phyloP scores from a whole-genome alignment of 305 asterid genomes.

The Fraxinus nigra region DNA sequence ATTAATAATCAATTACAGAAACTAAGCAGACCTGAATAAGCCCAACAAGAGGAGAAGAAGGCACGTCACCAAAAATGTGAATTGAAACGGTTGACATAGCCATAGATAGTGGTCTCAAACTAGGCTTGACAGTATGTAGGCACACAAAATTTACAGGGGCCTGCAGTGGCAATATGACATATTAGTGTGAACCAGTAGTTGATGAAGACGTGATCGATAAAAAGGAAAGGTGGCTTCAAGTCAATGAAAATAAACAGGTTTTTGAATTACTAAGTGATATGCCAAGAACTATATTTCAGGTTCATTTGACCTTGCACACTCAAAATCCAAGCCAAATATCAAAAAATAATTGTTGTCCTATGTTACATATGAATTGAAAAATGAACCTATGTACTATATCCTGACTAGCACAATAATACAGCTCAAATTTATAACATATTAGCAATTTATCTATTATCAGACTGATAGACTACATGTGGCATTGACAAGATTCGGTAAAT shows the following conservation, averaged over 20 bases:
- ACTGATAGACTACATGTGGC: background rate
- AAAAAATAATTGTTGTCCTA: background rate
- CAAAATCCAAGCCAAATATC: background rate
- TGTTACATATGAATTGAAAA: background rate
- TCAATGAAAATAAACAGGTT: background rate
- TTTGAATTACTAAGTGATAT: background rate
- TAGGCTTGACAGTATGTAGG: constrained; percentile 83
- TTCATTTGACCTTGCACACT: background rate
- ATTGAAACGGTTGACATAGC: constrained; percentile 90
- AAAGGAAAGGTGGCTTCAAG: background rate
- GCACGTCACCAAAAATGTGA: constrained; percentile 94
- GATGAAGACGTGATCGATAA: background rate
- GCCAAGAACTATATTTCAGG: background rate
- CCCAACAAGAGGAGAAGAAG: constrained; percentile 94
- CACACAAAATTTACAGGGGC: constrained; percentile 94
- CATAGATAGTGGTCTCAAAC: constrained; percentile 84
- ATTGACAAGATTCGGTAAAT: background rate
- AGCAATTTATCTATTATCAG: background rate
- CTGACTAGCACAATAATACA: background rate
- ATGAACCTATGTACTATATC: background rate
- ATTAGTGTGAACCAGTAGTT: background rate
- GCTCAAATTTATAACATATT: background rate
- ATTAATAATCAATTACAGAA: background rate
- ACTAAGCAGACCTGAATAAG: constrained; percentile 70
- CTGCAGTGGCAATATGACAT: constrained; percentile 35